Evolutionary conservation across 768 basidiomycete species (phyloP).

Genomic region (Termitomyces sp.): DNA sequence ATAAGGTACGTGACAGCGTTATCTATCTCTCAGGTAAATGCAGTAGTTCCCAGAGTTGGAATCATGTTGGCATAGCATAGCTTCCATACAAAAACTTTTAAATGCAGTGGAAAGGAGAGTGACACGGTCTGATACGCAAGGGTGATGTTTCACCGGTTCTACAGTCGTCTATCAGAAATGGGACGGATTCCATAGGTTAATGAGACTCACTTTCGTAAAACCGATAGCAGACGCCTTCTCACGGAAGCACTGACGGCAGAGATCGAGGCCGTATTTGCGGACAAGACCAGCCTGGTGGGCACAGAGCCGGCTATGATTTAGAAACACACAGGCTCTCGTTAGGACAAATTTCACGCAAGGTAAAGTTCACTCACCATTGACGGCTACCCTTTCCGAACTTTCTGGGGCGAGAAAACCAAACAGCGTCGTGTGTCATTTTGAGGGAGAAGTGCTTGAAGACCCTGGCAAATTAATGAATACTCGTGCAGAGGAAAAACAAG

Average conservation of each 20-base stretch:
- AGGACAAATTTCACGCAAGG: not conserved
- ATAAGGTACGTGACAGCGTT: not conserved
- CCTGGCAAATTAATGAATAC: conserved; percentile 2
- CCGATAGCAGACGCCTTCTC: conserved; percentile 93
- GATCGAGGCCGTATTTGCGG: conserved; percentile 94
- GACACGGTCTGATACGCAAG: not conserved
- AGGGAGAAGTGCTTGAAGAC: conserved; percentile 15
- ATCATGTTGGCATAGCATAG: conserved; percentile 13
- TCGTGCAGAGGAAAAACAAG: not conserved
- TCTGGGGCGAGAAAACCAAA: conserved; percentile 96
- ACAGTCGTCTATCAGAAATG: not conserved
- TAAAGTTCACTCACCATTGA: conserved; percentile 69
- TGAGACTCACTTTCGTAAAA: conserved; percentile 82
- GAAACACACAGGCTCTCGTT: not conserved
- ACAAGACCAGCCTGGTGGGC: conserved; percentile 98
- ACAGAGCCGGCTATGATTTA: conserved; percentile 74
- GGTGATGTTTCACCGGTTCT: conserved; percentile 42
- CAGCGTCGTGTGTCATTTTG: conserved; percentile 94
- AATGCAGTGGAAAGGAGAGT: not conserved
- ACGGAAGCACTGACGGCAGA: conserved; percentile 98
- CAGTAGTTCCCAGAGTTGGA: not conserved
- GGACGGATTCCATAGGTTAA: not conserved
- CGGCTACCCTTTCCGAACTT: conserved; percentile 95
- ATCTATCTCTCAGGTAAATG: not conserved
- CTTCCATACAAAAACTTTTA: conserved; percentile 13